Evolutionary conservation across 2,329 filamentous ascomycete genomes (phyloP).

Genomic region (Aspergillus sp.): DNA sequence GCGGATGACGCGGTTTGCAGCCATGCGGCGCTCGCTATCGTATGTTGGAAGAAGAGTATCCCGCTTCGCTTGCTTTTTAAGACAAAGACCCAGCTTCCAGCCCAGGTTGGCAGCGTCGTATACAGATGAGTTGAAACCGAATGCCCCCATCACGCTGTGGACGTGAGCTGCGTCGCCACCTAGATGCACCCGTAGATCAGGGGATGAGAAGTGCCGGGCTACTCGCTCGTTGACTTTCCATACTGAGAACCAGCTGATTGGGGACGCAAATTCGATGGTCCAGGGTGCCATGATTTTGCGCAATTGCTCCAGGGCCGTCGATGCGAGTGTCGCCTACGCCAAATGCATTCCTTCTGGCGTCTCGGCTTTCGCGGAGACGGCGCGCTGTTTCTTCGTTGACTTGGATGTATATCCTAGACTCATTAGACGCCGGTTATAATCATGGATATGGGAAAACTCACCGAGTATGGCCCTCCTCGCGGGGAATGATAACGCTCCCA

Average conservation of each 20-base stretch:
- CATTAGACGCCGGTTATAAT: not conserved
- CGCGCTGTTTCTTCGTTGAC: not conserved
- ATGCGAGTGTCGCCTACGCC: not conserved
- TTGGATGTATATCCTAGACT: slow-evolving; percentile 3
- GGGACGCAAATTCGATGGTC: not conserved
- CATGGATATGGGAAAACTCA: too few species aligned
- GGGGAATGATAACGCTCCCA: slow-evolving; percentile 1
- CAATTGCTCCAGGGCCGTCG: not conserved
- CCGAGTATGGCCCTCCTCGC: slow-evolving; percentile 1
- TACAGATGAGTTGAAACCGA: not conserved
- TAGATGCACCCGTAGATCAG: not conserved
- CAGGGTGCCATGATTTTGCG: slow-evolving; percentile 4
- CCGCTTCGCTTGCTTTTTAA: not conserved
- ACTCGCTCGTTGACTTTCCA: slow-evolving; percentile 9
- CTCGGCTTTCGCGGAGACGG: not conserved
- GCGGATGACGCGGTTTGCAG: slow-evolving; percentile 1
- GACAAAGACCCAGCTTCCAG: not conserved
- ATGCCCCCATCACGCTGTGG: slow-evolving; percentile 1
- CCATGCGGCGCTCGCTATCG: not conserved
- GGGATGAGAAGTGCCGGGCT: not conserved
- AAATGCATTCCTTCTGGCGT: not conserved
- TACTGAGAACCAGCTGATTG: slow-evolving; percentile 8
- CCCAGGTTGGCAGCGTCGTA: slow-evolving; percentile 1
- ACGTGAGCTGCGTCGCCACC: slow-evolving; percentile 1
- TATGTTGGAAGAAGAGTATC: not conserved